Evolutionary conservation across 805 yeast species (phyloP).

Genomic region (Candida silvicultrix): DNA sequence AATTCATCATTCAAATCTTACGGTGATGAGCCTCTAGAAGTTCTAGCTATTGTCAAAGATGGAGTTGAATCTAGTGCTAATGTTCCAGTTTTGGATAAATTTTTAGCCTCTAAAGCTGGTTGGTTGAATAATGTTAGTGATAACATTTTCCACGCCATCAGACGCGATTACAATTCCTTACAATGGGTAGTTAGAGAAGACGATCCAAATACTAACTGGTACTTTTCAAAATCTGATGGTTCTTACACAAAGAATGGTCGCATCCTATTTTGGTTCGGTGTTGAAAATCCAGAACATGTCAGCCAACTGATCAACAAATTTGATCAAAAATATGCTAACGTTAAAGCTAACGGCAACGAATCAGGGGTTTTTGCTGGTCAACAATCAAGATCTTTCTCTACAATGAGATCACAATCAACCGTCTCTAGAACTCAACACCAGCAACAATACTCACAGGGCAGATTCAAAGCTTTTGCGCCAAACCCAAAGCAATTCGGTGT

Average conservation of each 20-base stretch:
- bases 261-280: constrained; percentile 93
- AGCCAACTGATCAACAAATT: constrained; percentile 58
- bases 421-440: not conserved
- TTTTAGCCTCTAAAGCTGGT: constrained; percentile 81
- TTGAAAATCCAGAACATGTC: constrained; percentile 54
- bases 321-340: constrained; percentile 27
- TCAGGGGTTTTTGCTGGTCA: constrained; percentile 43
- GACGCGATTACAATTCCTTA: constrained; percentile 63
- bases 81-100: constrained; percentile 74
- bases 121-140: constrained; percentile 98
- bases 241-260: constrained; percentile 86
- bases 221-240: constrained; percentile 89
- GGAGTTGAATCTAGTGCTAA: constrained; percentile 28
- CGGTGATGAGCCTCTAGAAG: constrained; percentile 95
- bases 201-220: constrained; percentile 88
- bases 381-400: constrained; percentile 48
- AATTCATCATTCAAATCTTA: constrained; percentile 60
- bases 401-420: constrained; percentile 22
- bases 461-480: constrained; percentile 18
- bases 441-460: constrained; percentile 2
- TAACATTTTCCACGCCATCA: constrained; percentile 79
- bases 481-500: constrained; percentile 18
- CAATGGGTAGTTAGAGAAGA: constrained; percentile 91
- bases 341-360: constrained; percentile 24
- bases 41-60: constrained; percentile 74